These are phyloP conservation scores for Neopestalotiopsis sp. DNA, from an alignment of 2,329 filamentous ascomycete genomes.

Conservation along the genomic window DNA sequence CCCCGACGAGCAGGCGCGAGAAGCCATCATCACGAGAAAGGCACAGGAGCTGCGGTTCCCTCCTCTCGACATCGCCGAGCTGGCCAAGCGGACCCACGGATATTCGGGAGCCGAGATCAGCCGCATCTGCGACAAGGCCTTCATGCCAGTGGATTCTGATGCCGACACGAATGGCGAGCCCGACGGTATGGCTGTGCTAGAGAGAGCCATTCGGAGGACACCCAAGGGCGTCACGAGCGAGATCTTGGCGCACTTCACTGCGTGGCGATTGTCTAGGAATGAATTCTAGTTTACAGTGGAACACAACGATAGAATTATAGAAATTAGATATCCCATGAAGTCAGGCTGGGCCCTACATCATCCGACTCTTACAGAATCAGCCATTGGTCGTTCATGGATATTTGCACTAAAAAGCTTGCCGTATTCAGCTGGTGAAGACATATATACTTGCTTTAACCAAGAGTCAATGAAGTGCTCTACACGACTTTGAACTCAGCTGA, in stretches of 20 bases:
- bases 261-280: conserved; percentile 33
- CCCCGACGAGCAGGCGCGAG: conserved; percentile 73
- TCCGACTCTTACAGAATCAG: neutral
- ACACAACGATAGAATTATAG: neutral
- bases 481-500: too few species aligned
- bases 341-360: neutral
- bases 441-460: too few species aligned
- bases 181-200: conserved; percentile 32
- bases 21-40: conserved; percentile 76
- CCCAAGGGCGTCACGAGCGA: conserved; percentile 44
- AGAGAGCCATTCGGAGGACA: conserved; percentile 34
- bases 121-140: conserved; percentile 53
- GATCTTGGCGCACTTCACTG: conserved; percentile 40
- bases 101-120: conserved; percentile 86
- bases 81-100: conserved; percentile 72
- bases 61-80: conserved; percentile 68
- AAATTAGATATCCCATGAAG: neutral
- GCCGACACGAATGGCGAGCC: conserved; percentile 1
- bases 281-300: neutral
- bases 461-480: too few species aligned
- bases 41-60: conserved; percentile 63
- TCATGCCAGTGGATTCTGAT: conserved; percentile 29
- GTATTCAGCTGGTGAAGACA: too few species aligned
- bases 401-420: too few species aligned
- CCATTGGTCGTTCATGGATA: neutral